Conservation (phyloP, 106 monocot species). For the Dendrobium huoshanense region DNA sequence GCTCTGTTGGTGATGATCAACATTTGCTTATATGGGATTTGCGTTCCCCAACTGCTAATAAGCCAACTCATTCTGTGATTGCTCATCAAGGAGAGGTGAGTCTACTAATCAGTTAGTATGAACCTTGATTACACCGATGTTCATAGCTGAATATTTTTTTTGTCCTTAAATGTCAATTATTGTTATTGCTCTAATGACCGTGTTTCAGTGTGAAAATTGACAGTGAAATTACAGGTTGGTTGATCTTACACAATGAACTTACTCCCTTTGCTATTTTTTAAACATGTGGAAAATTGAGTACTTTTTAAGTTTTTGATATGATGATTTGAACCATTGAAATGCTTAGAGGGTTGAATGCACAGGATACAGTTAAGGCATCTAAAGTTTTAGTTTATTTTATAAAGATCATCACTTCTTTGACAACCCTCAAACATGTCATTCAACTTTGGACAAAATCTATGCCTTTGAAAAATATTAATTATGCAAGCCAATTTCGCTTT, state of each 20-base stretch:
- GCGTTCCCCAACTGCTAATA: conserved; percentile 40
- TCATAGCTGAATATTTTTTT: not conserved
- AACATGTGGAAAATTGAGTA: not conserved
- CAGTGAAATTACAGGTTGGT: not conserved
- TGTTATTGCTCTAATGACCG: not conserved
- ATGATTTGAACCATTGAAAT: not conserved
- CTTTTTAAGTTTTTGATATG: not conserved
- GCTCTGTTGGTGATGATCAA: conserved; percentile 94
- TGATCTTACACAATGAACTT: not conserved
- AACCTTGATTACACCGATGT: not conserved
- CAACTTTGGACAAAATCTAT: not conserved
- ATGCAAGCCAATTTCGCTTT: not conserved
- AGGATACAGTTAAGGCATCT: too few species aligned
- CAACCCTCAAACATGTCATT: not conserved
- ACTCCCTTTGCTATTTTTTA: not conserved
- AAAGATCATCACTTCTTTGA: not conserved
- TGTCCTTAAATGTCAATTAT: not conserved
- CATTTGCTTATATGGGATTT: conserved; percentile 91
- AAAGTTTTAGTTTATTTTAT: not conserved
- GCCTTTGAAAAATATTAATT: not conserved
- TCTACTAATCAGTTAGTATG: conserved; percentile 1
- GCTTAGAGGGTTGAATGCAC: not conserved
- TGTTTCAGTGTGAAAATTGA: not conserved
- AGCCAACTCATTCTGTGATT: conserved; percentile 76
- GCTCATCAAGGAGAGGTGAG: conserved; percentile 98